Percentiles rank a stretch among this genome's conserved stretches.
Conservation (phyloP, 176 grass and related monocot species). For the Lolium rigidum region DNA sequence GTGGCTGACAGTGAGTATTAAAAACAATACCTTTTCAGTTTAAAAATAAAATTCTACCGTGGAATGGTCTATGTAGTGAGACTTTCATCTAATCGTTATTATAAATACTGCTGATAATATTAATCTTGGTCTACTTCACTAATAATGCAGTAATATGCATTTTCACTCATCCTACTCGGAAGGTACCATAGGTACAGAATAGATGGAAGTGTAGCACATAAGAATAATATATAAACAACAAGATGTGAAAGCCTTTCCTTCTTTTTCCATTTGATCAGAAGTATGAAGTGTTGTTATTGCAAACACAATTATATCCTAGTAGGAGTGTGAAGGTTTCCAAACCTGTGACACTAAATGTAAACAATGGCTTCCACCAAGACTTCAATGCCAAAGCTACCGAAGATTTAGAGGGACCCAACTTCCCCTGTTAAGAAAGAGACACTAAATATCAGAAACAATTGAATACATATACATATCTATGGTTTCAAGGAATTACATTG, state of each 20-base stretch:
- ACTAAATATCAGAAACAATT: not conserved
- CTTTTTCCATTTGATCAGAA: not conserved
- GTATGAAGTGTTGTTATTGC: not conserved
- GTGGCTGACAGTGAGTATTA: not conserved
- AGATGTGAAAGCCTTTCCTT: not conserved
- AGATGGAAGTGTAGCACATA: not conserved
- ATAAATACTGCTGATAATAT: not conserved
- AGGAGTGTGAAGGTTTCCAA: not conserved
- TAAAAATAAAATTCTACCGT: not conserved
- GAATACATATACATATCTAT: not conserved
- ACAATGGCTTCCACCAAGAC: constrained; percentile 97
- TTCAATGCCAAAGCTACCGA: constrained; percentile 84
- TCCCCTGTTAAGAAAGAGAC: constrained; percentile 59
- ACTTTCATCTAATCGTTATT: not conserved
- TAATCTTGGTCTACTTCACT: not conserved
- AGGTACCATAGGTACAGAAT: not conserved
- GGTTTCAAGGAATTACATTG: not conserved
- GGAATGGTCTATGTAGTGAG: not conserved
- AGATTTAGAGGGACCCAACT: constrained; percentile 76
- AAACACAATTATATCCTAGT: not conserved
- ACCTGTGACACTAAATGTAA: constrained; percentile 90
- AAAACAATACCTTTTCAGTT: not conserved
- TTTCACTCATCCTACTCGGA: not conserved
- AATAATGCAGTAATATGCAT: not conserved
- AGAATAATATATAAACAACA: not conserved